Percentiles rank a stretch among this genome's conserved stretches.
Conservation (phyloP, 768 basidiomycete genomes). For the Xanthoconium stramineum region DNA sequence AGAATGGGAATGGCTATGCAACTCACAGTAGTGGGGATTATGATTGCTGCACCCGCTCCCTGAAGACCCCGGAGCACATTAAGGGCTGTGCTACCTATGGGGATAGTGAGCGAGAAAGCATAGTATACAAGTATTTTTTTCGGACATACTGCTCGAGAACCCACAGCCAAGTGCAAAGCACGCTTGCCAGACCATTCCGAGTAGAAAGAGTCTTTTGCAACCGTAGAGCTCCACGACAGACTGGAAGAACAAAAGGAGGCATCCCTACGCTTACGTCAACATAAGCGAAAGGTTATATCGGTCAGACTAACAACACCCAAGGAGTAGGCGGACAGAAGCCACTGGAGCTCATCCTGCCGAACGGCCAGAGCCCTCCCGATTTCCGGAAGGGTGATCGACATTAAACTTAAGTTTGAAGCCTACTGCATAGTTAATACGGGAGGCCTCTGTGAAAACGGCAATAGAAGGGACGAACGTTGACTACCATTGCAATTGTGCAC, state of each 20-base stretch:
- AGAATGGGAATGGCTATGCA: not conserved
- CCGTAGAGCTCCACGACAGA: not conserved
- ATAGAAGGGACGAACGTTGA: not conserved
- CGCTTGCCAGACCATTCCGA: not conserved
- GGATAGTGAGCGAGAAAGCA: not conserved
- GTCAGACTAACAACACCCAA: not conserved
- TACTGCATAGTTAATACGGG: not conserved
- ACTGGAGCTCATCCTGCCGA: not conserved
- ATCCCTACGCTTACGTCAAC: not conserved
- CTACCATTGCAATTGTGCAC: not conserved
- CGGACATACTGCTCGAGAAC: not conserved
- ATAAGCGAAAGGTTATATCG: not conserved
- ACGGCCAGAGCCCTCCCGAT: not conserved
- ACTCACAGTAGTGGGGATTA: not conserved
- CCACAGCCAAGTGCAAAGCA: not conserved
- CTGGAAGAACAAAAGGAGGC: not conserved
- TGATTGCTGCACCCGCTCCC: not conserved
- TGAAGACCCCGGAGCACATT: not conserved
- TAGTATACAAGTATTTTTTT: not conserved
- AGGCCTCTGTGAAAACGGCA: too few relatives aligned
- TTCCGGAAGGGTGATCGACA: not conserved
- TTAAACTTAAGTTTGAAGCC: not conserved
- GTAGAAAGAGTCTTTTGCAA: not conserved
- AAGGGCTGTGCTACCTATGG: not conserved
- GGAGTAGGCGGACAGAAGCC: not conserved